Percentiles rank a stretch among this genome's conserved stretches.
phyloP scores from a whole-genome alignment of 345 rosid genomes.

The Lepidium africanum region DNA sequence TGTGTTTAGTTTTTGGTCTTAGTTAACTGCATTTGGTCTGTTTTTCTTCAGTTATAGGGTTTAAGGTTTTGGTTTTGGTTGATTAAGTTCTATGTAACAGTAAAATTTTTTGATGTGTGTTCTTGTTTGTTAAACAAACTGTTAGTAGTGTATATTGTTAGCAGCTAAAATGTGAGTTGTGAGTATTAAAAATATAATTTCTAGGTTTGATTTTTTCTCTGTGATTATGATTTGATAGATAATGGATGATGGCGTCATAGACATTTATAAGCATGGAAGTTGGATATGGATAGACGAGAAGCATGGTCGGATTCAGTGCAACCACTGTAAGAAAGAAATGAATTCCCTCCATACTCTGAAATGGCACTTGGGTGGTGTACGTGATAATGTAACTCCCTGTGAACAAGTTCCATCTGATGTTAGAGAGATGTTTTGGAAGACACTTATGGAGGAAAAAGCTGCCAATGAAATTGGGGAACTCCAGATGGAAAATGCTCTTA shows the following conservation, averaged over 20 bases:
- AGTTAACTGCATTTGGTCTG: no score
- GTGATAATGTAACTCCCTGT: slow-evolving; percentile 35
- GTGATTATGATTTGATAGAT: neutral
- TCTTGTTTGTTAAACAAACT: neutral
- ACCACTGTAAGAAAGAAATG: slow-evolving; percentile 41
- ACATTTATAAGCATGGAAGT: slow-evolving; percentile 36
- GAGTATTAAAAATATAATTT: neutral
- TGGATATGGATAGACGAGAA: slow-evolving; percentile 4
- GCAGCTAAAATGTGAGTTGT: neutral
- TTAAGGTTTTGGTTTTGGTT: slow-evolving; percentile 18
- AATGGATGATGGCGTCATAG: slow-evolving; percentile 7
- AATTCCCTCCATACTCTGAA: slow-evolving; percentile 25
- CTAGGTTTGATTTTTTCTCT: neutral
- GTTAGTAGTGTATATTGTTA: neutral
- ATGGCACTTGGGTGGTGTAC: slow-evolving; percentile 46
- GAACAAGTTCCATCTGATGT: slow-evolving; percentile 32
- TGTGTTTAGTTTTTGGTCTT: neutral
- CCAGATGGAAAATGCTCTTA: no score
- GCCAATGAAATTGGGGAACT: no score
- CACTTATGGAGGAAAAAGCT: neutral
- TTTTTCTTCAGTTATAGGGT: neutral
- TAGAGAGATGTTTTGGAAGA: slow-evolving; percentile 21
- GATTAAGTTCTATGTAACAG: no score
- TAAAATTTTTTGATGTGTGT: neutral
- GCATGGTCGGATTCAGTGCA: slow-evolving; percentile 36